phyloP scores from a whole-genome alignment of 345 rosid genomes.

The Rhodamnia argentea region DNA sequence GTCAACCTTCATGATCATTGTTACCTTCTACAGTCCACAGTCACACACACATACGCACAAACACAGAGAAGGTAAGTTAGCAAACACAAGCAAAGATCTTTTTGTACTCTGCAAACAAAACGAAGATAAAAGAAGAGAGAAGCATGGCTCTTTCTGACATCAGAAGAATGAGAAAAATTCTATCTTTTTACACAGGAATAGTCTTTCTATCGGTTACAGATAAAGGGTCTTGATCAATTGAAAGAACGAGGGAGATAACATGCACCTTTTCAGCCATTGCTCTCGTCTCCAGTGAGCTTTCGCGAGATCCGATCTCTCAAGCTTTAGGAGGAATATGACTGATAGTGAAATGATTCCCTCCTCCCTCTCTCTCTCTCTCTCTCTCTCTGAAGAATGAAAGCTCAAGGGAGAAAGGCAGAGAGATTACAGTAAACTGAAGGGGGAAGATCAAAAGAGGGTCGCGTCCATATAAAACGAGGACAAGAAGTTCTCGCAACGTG shows the following conservation, averaged over 20 bases:
- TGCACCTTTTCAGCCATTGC: neutral
- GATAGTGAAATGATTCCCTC: neutral
- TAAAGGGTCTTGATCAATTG: neutral
- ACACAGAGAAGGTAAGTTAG: neutral
- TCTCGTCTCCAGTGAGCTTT: neutral
- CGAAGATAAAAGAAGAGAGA: neutral
- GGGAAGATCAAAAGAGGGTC: neutral
- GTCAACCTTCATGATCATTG: conserved; percentile 20
- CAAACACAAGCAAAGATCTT: neutral
- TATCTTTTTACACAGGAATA: neutral
- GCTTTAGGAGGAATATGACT: neutral
- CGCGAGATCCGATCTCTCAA: neutral
- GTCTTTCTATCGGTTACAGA: neutral
- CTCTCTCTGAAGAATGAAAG: neutral
- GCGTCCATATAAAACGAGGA: neutral
- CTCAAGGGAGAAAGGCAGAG: neutral
- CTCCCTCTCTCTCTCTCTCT: neutral
- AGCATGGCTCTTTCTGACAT: neutral
- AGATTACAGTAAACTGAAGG: neutral
- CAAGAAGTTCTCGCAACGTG: neutral
- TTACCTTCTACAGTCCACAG: conserved; percentile 9
- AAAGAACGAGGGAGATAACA: neutral
- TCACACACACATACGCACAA: neutral
- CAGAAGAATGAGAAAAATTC: neutral
- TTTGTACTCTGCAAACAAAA: neutral